Evolutionary conservation across 2,329 filamentous ascomycete species (phyloP), one percentile per base, ranked within the genome.

Genomic region (Setomelanomma holmii): DNA sequence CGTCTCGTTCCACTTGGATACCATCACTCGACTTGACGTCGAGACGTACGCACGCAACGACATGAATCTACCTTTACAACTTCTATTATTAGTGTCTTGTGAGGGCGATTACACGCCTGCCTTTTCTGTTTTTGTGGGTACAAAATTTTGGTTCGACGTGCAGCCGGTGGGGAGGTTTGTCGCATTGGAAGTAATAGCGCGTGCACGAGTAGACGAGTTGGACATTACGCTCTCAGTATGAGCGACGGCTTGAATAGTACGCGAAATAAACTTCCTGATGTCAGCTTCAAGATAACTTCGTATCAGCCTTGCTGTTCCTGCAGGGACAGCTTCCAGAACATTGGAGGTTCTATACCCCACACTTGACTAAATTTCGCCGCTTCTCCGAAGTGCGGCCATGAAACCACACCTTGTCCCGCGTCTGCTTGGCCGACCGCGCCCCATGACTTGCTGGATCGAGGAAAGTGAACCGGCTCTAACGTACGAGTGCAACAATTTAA

Each of bases 81-180:
- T 30, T 36, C 44, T 59, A 60, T 60, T 61, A n/a, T 42, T 60
- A 64, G 38, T 60, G 49, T 66, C 40, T 63, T 45, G 52, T 38
- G 16, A 30, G 10, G 27, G 27, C 27, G 27, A 30, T 30, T 2
- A 8, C 14, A 10, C 27, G 27, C 27, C 27, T 10, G 10, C 2
- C 14, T 14, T 30, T 8, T 8, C 10, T 30, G 14, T 14, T 30
- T 8, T 30, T 30, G 10, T 30, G 10, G 27, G 27, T 30, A 14
- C 10, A 30, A 30, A 10, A 30, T 8, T 30, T 14, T 30, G 10
- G 10, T 8, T 30, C 27, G 27, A 30, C 27, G 27, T 14, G 27
- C 27, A 14, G 27, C 27, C 14, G 14, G 27, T 30, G 27, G 27
- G 27, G 27, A 10, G 27, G 27, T 30, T 30, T 30, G 17, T 33